A percentile compares a stretch with the other conserved stretches of the same genome.
These are phyloP conservation scores for Epichloe hybrida DNA, from an alignment of 2,329 filamentous ascomycete species.

Conservation along the genomic window DNA sequence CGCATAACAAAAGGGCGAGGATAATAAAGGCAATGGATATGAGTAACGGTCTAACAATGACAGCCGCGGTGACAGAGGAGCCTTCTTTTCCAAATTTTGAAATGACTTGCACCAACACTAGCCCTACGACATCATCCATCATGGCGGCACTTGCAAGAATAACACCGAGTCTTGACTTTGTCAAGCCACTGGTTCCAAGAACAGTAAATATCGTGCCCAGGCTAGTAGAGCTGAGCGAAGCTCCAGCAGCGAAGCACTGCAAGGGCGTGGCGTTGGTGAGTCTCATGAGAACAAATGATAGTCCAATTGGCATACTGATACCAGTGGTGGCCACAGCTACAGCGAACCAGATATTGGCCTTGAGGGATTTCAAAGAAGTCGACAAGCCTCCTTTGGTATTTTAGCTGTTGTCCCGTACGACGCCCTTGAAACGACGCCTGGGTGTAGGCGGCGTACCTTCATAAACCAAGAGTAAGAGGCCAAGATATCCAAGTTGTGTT, in stretches of 20 bases:
- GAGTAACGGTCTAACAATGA: conserved; percentile 30
- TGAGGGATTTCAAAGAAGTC: conserved; percentile 25
- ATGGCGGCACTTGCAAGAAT: conserved; percentile 62
- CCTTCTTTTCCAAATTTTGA: conserved; percentile 40
- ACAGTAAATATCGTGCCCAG: conserved; percentile 56
- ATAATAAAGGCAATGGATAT: conserved; percentile 39
- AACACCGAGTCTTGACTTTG: conserved; percentile 35
- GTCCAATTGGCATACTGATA: conserved; percentile 46
- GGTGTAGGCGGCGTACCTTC: conserved; percentile 34
- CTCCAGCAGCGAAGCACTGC: conserved; percentile 62
- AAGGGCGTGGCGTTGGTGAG: conserved; percentile 37
- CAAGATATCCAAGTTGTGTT: conserved; percentile 57
- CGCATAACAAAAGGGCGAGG: conserved; percentile 31
- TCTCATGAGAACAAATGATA: conserved; percentile 47
- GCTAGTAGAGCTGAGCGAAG: conserved; percentile 64
- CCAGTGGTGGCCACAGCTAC: conserved; percentile 51
- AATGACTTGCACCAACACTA: conserved; percentile 67
- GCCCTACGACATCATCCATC: conserved; percentile 67
- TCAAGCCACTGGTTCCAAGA: conserved; percentile 28
- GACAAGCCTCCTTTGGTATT: conserved; percentile 38
- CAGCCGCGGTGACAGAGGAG: conserved; percentile 15
- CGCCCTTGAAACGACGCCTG: too few relatives aligned
- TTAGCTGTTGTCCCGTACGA: background rate
- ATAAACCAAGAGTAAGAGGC: conserved; percentile 58
- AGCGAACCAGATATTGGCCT: conserved; percentile 47